Evolutionary conservation across 139 green algal species (phyloP).

Genomic region (Haematococcus lacustris): DNA sequence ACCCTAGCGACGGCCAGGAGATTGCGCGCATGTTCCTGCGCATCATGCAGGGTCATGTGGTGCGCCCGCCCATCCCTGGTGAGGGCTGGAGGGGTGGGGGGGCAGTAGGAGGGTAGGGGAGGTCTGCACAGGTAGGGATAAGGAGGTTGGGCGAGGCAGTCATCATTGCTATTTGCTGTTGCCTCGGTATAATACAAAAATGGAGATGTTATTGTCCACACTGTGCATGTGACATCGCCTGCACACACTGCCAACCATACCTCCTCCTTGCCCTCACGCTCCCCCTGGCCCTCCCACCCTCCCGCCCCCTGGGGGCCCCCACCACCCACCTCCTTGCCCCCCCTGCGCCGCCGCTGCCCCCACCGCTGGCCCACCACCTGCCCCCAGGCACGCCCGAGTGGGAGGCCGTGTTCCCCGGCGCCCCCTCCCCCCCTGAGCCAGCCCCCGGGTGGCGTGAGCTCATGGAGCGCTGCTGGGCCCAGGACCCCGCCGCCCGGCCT

Average conservation of each 20-base stretch:
- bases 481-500: slow-evolving; percentile 32
- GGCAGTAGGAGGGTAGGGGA: not conserved
- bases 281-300: not conserved
- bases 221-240: not conserved
- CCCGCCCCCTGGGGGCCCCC: not conserved
- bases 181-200: not conserved
- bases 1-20: slow-evolving; percentile 11
- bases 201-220: not conserved
- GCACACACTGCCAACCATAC: not conserved
- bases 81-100: not conserved
- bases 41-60: slow-evolving; percentile 9
- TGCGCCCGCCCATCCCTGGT: slow-evolving; percentile 25
- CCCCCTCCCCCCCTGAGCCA: not conserved
- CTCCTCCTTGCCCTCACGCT: not conserved
- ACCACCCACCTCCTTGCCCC: not conserved
- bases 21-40: not conserved
- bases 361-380: not conserved
- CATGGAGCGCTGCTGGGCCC: slow-evolving; percentile 50
- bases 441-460: slow-evolving; percentile 15
- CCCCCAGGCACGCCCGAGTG: slow-evolving; percentile 2
- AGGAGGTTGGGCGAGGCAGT: not conserved
- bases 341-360: not conserved
- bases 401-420: not conserved
- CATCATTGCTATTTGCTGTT: not conserved
- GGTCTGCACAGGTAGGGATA: not conserved